Base-by-base conservation (phyloP, 495 filamentous ascomycete species). In the Neurospora sp. region DNA sequence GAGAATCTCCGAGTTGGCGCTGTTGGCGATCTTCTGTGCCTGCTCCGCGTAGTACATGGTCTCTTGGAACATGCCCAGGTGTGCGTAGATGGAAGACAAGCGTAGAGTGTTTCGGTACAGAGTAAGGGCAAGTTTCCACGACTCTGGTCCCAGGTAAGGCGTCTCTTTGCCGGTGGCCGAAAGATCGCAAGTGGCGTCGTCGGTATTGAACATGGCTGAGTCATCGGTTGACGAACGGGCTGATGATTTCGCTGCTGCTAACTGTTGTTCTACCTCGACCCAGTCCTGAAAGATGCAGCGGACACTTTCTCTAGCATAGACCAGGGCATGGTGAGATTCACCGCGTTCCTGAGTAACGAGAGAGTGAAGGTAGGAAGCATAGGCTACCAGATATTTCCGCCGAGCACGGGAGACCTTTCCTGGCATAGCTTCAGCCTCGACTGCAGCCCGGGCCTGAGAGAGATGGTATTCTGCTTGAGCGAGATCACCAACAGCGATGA, bases 1-100 rank as follows among this genome's bases (percentile, higher is more conserved):
- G 45, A 90, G 87, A 20, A 87, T 82, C 74, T 87, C 85, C 4
- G 93, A 90, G 42, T 87, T 83, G 9, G 90, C 87, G 14, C 90
- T 88, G 59, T 87, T 85, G 69, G 92, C 93, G 73, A 97, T 88
- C 78, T 92, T 93, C 69, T 92, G 83, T 1, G 93, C 93, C 77
- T 97, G 90, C 74, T 97, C 91, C 8, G 90, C 87, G 76, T 97
- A 97, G 80, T 94, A 96, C n/a, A 95, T 83, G 8, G 94, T 92
- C 78, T 98, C 96, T 69, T 91, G 90, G 75, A 94, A 92, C 79
- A 97, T 86, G 65, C 96, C 95, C 76, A 94, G 87, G 71, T 94
- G 89, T 4, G 92, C 88, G 72, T 92, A 97, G 18, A 96, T 80
- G 27, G 84, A 85, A 4, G 94, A 93, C 6, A 97, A 86, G 71